Evolutionary conservation across 2,329 filamentous ascomycete species (phyloP), one percentile per base, ranked within the genome.

Genomic region (Canariomyces notabilis): DNA sequence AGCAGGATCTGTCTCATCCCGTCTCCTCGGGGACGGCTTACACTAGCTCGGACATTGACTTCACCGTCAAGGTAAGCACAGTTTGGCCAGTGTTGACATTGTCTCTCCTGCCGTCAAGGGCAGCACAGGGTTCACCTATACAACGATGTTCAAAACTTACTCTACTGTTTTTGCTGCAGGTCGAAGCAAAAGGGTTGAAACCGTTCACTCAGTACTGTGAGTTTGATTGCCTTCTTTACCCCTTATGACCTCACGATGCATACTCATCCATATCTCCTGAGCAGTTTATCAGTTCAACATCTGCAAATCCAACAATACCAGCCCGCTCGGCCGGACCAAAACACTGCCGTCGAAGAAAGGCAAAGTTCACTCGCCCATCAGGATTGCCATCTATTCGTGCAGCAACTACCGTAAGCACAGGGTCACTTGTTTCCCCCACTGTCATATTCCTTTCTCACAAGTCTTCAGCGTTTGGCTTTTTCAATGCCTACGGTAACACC

Each of bases 41-140:
- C 59, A 89, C 85, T 0, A 85, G 76, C 26, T 83, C 78, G 1
- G 85, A 89, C 59, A 78, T 89, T 42, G 85, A 89, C 58, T 89
- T 82, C 59, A 89, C 85, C 0, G 69, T 87, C 49, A 88, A 87
- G 72, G 26, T 29, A 29, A 29, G 3, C 4, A 5, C 26, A 3
- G 7, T n/a, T n/a, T n/a, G n/a, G n/a, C n/a, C n/a, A n/a, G n/a
- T n/a, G n/a, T n/a, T n/a, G n/a, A n/a, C n/a, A n/a, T n/a, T n/a
- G n/a, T n/a, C n/a, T n/a, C n/a, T n/a, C n/a, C n/a, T n/a, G n/a
- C n/a, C n/a, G n/a, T n/a, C n/a, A n/a, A n/a, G n/a, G n/a, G n/a
- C n/a, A n/a, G n/a, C n/a, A n/a, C n/a, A n/a, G n/a, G n/a, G n/a
- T n/a, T n/a, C n/a, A n/a, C n/a, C n/a, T n/a, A n/a, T n/a, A n/a